Base-by-base conservation (phyloP, 768 basidiomycete genomes). In the Xerocomus brunneocitrinus region DNA sequence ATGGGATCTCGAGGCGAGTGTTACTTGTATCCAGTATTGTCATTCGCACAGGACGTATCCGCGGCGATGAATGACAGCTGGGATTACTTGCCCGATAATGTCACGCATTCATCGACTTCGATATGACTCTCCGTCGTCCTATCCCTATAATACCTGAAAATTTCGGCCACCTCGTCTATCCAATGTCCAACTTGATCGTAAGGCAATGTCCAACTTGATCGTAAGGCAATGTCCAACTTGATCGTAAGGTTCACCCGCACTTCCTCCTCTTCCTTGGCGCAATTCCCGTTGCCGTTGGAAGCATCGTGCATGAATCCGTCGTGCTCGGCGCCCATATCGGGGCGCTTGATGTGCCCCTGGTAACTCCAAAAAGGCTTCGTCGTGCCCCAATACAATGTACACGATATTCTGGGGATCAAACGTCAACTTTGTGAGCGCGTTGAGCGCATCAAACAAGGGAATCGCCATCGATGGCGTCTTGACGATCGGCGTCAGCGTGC, bases 81-180 rank as follows among this genome's bases (percentile, higher is more conserved):
- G 19, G 19, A 19, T 19, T 19, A 19, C 19, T 19, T 19, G 19
- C 19, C 19, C 19, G 19, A 19, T 19, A 19, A 19, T 19, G 19
- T 19, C 19, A 19, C 19, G 19, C 19, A 19, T 19, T 19, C 1
- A 19, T 19, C 19, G 19, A 19, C 19, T 19, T 19, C 19, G 19
- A 19, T 19, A 19, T 19, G 87, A 59, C 89, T 89, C n/a, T 95
- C 95, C 32, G 92, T 91, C 61, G 95, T 99, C 48, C 95, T 77
- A 82, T 95, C 94, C n/a, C 92, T 95, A 72, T 95, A 95, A 73
- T 95, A 98, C 71, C 22, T 99, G 73, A 83, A 99, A 47, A 99
- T 87, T 74, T 98, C 93, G 62, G 85, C 82, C 31, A 97, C 95
- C 73, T 99, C 95, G 49, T 72, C 76, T 89, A 95, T 93, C 95